These are phyloP conservation scores for Eutrema yunnanense DNA, from an alignment of 345 rosid genomes.

Conservation along the genomic window DNA sequence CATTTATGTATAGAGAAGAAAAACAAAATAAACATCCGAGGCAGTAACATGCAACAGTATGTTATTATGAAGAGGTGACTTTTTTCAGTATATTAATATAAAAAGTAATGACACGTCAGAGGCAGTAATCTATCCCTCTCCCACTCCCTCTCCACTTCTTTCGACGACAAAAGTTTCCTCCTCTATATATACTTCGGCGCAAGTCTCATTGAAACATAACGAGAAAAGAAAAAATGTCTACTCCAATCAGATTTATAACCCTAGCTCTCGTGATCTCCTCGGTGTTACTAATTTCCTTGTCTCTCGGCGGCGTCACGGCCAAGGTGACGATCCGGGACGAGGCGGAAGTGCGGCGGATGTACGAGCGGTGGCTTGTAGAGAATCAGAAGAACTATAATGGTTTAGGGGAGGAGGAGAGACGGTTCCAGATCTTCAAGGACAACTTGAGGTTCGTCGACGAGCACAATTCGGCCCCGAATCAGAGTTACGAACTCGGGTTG, in stretches of 20 bases:
- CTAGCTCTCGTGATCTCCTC: conserved; percentile 8
- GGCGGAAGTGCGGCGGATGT: conserved; percentile 30
- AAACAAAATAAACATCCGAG: too few relatives aligned
- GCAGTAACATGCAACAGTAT: too few relatives aligned
- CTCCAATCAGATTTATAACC: not conserved
- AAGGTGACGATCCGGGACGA: conserved; percentile 6
- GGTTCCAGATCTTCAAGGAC: conserved; percentile 63
- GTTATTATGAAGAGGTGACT: not conserved
- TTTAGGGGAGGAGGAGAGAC: conserved; percentile 54
- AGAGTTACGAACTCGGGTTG: conserved; percentile 48
- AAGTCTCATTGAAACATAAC: conserved; percentile 6
- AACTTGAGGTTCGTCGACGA: conserved; percentile 48
- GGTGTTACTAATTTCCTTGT: not conserved
- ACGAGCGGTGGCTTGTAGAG: conserved; percentile 54
- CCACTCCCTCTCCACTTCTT: not conserved
- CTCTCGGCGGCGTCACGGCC: conserved; percentile 14
- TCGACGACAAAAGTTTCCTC: not conserved
- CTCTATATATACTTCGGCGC: conserved; percentile 19
- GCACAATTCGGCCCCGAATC: conserved; percentile 40
- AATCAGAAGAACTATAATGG: conserved; percentile 50
- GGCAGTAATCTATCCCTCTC: conserved; percentile 21
- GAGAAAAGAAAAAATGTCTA: not conserved
- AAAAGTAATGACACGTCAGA: conserved; percentile 10
- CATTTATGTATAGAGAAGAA: too few relatives aligned
- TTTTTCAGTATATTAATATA: not conserved